These are phyloP conservation scores for Nakataea oryzae DNA, from an alignment of 2,329 filamentous ascomycete genomes.

Conservation along the genomic window DNA sequence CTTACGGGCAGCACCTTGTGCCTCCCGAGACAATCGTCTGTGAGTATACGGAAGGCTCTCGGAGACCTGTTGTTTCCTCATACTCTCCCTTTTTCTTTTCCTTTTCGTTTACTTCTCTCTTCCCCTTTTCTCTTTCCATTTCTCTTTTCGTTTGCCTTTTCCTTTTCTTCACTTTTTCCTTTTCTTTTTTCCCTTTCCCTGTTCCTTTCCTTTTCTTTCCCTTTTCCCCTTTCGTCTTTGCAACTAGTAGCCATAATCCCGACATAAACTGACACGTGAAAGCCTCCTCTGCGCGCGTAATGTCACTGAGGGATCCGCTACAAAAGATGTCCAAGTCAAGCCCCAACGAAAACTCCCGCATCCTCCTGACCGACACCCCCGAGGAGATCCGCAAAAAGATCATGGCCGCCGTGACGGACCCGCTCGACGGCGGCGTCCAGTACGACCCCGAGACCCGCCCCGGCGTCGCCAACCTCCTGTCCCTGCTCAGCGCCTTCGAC, in stretches of 20 bases:
- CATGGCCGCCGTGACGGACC: conserved; percentile 67
- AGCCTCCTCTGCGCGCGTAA: conserved; percentile 66
- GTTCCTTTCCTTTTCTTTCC: too few species aligned
- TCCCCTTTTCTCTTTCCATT: neutral
- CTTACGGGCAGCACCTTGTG: conserved; percentile 51
- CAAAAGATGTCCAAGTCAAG: conserved; percentile 95
- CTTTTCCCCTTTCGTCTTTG: too few species aligned
- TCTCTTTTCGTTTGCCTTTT: neutral
- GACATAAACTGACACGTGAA: neutral
- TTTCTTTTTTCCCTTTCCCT: too few species aligned
- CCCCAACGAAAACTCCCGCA: conserved; percentile 59
- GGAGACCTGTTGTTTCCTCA: too few species aligned
- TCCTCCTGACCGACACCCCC: conserved; percentile 66
- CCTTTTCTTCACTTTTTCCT: too few species aligned
- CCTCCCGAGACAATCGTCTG: conserved; percentile 63
- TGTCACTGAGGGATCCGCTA: conserved; percentile 71
- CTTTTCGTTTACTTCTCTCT: too few species aligned
- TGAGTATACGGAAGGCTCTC: conserved; percentile 26
- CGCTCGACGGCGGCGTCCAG: conserved; percentile 49
- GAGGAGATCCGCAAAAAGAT: conserved; percentile 60
- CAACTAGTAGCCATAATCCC: too few species aligned
- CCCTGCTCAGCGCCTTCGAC: conserved; percentile 66
- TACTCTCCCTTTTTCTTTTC: too few species aligned
- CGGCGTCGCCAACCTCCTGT: conserved; percentile 78
- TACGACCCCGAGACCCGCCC: conserved; percentile 64